These are phyloP conservation scores for Cyclotella cryptica DNA, from an alignment of 108 stramenopile genomes.

Conservation along the genomic window DNA sequence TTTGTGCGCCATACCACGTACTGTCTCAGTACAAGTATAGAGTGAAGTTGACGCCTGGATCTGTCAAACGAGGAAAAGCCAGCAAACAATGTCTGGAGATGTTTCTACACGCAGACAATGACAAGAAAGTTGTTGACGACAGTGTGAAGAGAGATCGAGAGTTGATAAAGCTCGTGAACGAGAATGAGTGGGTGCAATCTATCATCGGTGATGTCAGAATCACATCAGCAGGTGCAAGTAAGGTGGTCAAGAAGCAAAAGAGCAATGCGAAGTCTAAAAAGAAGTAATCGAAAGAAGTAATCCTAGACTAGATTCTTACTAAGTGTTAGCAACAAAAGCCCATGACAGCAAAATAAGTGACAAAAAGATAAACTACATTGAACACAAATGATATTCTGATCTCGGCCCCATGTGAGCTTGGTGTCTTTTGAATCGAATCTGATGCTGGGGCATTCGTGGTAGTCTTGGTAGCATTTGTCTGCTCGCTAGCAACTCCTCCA, in stretches of 20 bases:
- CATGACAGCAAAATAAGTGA: too few relatives aligned
- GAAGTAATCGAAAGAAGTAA: constrained; percentile 21
- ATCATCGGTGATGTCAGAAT: constrained; percentile 86
- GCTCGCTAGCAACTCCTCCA: background rate
- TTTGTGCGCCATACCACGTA: constrained; percentile 93
- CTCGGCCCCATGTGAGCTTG: too few relatives aligned
- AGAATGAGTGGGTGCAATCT: constrained; percentile 87
- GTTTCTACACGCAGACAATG: constrained; percentile 61
- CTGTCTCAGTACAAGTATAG: constrained; percentile 87
- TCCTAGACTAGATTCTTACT: background rate
- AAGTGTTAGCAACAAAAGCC: background rate
- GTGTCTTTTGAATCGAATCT: too few relatives aligned
- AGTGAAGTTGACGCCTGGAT: constrained; percentile 89
- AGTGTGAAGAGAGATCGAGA: constrained; percentile 60
- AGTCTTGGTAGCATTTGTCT: too few relatives aligned
- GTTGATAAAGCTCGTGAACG: constrained; percentile 81
- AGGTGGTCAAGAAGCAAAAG: constrained; percentile 70
- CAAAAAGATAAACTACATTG: too few relatives aligned
- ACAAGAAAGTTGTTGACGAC: constrained; percentile 34
- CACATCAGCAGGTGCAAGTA: constrained; percentile 83
- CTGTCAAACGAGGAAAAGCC: constrained; percentile 87
- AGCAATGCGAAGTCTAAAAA: constrained; percentile 48
- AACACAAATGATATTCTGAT: too few relatives aligned
- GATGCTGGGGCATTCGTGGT: too few relatives aligned
- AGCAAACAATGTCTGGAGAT: constrained; percentile 85